A percentile compares a stretch with the other conserved stretches of the same genome.
phyloP scores from a whole-genome alignment of 768 basidiomycete species.

The Leccinum truebloodii region DNA sequence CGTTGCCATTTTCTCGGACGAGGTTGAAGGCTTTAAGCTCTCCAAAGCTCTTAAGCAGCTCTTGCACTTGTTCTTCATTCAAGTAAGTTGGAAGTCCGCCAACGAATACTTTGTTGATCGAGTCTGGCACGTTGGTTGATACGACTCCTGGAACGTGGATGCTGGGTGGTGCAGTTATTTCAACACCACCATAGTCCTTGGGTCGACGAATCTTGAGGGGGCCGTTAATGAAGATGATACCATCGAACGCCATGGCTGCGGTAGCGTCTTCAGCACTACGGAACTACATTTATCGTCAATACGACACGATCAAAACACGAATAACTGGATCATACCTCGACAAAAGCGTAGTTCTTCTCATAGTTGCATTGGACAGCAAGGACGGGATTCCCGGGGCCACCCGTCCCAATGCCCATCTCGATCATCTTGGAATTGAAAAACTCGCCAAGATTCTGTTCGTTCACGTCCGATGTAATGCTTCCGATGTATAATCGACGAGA shows the following conservation, averaged over 20 bases:
- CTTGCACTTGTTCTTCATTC: conserved; percentile 98
- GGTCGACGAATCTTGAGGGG: conserved; percentile 98
- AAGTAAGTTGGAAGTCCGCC: conserved; percentile 95
- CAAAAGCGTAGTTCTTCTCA: conserved; percentile 98
- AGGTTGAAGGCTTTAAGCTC: conserved; percentile 98
- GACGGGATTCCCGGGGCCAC: conserved; percentile 85
- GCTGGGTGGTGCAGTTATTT: conserved; percentile 59
- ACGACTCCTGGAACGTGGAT: conserved; percentile 92
- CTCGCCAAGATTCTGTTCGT: conserved; percentile 86
- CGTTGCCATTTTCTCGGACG: conserved; percentile 90
- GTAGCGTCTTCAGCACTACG: conserved; percentile 97
- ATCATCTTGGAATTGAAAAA: conserved; percentile 98
- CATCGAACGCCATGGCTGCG: conserved; percentile 96
- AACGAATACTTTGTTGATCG: conserved; percentile 97
- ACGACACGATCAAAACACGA: background rate
- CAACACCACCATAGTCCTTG: conserved; percentile 90
- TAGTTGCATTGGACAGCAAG: conserved; percentile 95
- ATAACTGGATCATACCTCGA: conserved; percentile 67
- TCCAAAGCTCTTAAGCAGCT: conserved; percentile 94
- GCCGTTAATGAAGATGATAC: conserved; percentile 91
- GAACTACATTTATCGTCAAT: conserved; percentile 60
- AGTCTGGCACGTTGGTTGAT: conserved; percentile 96
- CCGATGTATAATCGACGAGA: conserved; percentile 96
- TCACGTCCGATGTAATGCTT: conserved; percentile 92
- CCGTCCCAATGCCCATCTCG: conserved; percentile 86